A percentile compares a stretch with the other conserved stretches of the same genome.
Conservation (phyloP, 2,329 filamentous ascomycete genomes). For the Aureobasidium sp. region DNA sequence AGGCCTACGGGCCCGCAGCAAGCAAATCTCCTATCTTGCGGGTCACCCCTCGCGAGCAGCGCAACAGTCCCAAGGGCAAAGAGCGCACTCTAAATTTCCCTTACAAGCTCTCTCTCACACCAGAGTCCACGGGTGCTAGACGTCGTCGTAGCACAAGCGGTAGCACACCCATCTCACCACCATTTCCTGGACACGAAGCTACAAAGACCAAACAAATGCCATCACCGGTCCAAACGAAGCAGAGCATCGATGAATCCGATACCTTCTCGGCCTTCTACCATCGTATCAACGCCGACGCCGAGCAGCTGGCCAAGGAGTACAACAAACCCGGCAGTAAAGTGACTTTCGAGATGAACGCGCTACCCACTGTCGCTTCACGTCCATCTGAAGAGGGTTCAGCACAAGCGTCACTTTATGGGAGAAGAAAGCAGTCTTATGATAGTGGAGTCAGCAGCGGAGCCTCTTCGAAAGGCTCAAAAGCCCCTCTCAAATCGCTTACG, state of each 20-base stretch:
- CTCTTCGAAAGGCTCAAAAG: not conserved
- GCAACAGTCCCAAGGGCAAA: not conserved
- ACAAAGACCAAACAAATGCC: not conserved
- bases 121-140: slow-evolving; percentile 1
- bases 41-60: not conserved
- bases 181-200: slow-evolving; percentile 2
- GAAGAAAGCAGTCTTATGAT: not conserved
- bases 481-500: not conserved
- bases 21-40: not conserved
- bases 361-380: not conserved
- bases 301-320: not conserved
- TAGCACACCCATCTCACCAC: slow-evolving; percentile 26
- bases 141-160: slow-evolving; percentile 22
- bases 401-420: not conserved
- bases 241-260: slow-evolving; percentile 4
- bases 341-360: not conserved
- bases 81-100: not conserved
- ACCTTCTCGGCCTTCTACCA: slow-evolving; percentile 5
- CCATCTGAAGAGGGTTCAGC: not conserved
- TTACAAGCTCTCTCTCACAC: not conserved
- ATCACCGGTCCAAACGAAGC: not conserved
- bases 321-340: not conserved
- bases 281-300: not conserved
- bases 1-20: not conserved
- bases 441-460: not conserved